phyloP scores from a whole-genome alignment of 495 filamentous ascomycete species.

The Aspergillus homomorphus region DNA sequence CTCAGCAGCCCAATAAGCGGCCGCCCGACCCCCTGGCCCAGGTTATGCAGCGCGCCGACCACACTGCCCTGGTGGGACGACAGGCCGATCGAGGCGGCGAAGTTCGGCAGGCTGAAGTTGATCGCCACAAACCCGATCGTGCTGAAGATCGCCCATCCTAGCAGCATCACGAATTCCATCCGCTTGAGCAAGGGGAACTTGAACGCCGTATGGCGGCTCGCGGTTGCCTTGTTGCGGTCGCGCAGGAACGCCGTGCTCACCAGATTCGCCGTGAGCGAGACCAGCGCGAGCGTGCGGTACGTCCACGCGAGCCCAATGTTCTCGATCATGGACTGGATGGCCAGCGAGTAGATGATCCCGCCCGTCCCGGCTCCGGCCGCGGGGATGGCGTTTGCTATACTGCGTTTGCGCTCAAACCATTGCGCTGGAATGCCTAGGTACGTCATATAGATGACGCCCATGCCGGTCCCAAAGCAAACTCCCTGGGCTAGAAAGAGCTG shows the following conservation, averaged over 20 bases:
- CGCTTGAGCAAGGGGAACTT: conserved; percentile 35
- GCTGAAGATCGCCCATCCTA: conserved; percentile 45
- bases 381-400: conserved; percentile 49
- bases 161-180: conserved; percentile 42
- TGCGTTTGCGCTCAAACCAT: conserved; percentile 60
- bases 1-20: conserved; percentile 65
- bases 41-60: conserved; percentile 64
- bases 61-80: conserved; percentile 56
- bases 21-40: conserved; percentile 62
- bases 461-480: conserved; percentile 64
- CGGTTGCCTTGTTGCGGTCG: conserved; percentile 41
- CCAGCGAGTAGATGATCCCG: conserved; percentile 50
- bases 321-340: conserved; percentile 45
- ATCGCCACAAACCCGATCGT: conserved; percentile 51
- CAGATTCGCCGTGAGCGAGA: conserved; percentile 40
- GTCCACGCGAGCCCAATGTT: conserved; percentile 45
- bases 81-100: conserved; percentile 54
- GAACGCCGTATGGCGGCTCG: conserved; percentile 27
- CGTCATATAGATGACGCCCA: conserved; percentile 69
- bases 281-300: conserved; percentile 48
- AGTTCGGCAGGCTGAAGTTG: conserved; percentile 43
- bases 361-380: conserved; percentile 50
- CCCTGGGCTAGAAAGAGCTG: conserved; percentile 72
- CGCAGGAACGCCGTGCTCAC: conserved; percentile 38
- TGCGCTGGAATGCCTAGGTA: conserved; percentile 60